Evolutionary conservation across 2,329 filamentous ascomycete genomes (phyloP), one percentile per base, ranked within the genome.

Genomic region (Sarocladium kiliense): DNA sequence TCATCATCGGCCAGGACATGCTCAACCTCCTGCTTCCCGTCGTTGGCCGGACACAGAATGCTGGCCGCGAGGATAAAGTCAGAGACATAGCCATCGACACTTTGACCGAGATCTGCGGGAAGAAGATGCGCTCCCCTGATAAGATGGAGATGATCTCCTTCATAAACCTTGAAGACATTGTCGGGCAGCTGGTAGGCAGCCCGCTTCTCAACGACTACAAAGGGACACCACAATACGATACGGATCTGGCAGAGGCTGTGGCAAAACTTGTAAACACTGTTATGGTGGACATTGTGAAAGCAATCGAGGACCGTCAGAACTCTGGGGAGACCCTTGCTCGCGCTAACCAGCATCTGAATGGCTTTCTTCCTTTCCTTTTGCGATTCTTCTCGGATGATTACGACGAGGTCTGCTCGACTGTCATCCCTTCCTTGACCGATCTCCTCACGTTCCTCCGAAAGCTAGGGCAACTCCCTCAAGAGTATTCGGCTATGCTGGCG

Each of bases 361-460:
- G 84, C 39, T 97, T 97, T 68, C 77, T 96, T 26, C 91, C 92
- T 0, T 87, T 92, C 62, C 80, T 97, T 12, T 77, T 99, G 53
- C 89, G 93, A 37, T 97, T 97, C 77, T 97, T 99, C 73, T 89
- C 91, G 23, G 94, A 99, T 71, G 92, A 99, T 68, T 99, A 95
- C 69, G 94, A 99, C 70, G 94, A 99, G 74, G 87, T 99, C 62
- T 97, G 94, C 77, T 95, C 92, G 34, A 94, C 91, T 12, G 91
- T 97, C 57, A 96, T 99, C 58, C 89, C 92, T 21, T 93, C 90
- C 36, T 83, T 97, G 55, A 96, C 90, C 50, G 95, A 99, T 65
- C 82, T 97, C 50, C 81, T 99, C 58, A 91, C 91, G 26, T 93
- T 96, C 68, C 81, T 97, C 60, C 87, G 94, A 56, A 96, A 92